Percentiles rank a stretch among this genome's conserved stretches.
Conservation (phyloP, 176 grass and related monocot species). For the Avena eriantha region DNA sequence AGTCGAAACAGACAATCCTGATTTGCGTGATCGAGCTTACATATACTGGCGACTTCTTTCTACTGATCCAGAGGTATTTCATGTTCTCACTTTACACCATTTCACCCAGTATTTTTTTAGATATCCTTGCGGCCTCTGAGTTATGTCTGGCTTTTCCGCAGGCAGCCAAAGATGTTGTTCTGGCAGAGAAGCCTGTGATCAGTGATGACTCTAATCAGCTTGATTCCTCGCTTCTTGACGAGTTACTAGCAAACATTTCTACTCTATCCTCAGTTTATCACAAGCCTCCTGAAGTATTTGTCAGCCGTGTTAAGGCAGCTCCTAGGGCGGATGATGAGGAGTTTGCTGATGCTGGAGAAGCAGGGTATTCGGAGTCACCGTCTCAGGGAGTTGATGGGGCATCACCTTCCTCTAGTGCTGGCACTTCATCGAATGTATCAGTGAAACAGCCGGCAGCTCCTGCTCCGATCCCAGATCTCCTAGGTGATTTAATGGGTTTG, state of each 20-base stretch:
- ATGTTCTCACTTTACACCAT: constrained; percentile 21
- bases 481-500: constrained; percentile 89
- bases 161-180: constrained; percentile 99
- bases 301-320: constrained; percentile 84
- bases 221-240: constrained; percentile 91
- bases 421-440: constrained; percentile 59
- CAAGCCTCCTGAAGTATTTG: constrained; percentile 92
- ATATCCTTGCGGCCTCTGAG: constrained; percentile 16
- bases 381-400: constrained; percentile 84
- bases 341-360: constrained; percentile 76
- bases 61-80: constrained; percentile 94
- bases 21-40: constrained; percentile 96
- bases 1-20: constrained; percentile 98
- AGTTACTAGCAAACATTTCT: constrained; percentile 95
- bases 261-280: constrained; percentile 99
- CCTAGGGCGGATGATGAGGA: constrained; percentile 86
- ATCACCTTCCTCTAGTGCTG: constrained; percentile 65
- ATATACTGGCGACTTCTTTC: constrained; percentile 99
- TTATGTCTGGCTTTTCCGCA: constrained; percentile 42
- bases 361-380: constrained; percentile 84
- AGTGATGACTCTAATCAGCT: constrained; percentile 97
- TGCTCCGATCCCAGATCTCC: constrained; percentile 84
- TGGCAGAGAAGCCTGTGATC: constrained; percentile 97
- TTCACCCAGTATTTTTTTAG: constrained; percentile 25
- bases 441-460: constrained; percentile 57